Evolutionary conservation across 305 asterid genomes (phyloP).

Genomic region (Fraxinus baroniana): DNA sequence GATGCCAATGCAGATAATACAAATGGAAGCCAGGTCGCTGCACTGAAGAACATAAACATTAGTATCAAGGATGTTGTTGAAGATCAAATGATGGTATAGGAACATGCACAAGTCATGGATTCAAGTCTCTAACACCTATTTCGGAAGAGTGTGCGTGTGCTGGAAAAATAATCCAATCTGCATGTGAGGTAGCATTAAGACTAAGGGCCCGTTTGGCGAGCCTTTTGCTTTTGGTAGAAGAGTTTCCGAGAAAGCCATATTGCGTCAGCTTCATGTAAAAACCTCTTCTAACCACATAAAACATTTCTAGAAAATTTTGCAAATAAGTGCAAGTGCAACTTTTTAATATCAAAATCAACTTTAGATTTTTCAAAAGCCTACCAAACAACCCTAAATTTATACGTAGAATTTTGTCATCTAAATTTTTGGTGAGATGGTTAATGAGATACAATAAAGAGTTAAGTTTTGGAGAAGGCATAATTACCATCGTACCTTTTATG

Average conservation of each 20-base stretch:
- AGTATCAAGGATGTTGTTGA: not conserved
- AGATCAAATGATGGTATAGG: not conserved
- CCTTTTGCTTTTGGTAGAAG: not conserved
- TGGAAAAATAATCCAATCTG: not conserved
- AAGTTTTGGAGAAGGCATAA: not conserved
- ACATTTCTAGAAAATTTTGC: not conserved
- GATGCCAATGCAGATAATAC: not conserved
- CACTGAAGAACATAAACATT: not conserved
- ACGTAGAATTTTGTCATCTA: not conserved
- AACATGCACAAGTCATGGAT: not conserved
- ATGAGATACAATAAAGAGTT: not conserved
- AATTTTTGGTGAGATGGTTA: not conserved
- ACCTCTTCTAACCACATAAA: too few relatives aligned
- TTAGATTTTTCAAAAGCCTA: not conserved
- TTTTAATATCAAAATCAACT: not conserved
- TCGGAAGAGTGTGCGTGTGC: not conserved
- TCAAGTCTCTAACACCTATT: not conserved
- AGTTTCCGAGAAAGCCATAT: not conserved
- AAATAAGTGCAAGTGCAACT: not conserved
- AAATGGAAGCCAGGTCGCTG: constrained; percentile 12
- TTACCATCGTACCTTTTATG: constrained; percentile 20
- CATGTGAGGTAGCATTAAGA: not conserved
- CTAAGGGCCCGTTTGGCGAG: not conserved
- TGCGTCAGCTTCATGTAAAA: not conserved
- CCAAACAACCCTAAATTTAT: not conserved